A percentile compares a stretch with the other conserved stretches of the same genome.
Conservation (phyloP, 2,329 filamentous ascomycete species). For the Calonectria leucothoes region DNA sequence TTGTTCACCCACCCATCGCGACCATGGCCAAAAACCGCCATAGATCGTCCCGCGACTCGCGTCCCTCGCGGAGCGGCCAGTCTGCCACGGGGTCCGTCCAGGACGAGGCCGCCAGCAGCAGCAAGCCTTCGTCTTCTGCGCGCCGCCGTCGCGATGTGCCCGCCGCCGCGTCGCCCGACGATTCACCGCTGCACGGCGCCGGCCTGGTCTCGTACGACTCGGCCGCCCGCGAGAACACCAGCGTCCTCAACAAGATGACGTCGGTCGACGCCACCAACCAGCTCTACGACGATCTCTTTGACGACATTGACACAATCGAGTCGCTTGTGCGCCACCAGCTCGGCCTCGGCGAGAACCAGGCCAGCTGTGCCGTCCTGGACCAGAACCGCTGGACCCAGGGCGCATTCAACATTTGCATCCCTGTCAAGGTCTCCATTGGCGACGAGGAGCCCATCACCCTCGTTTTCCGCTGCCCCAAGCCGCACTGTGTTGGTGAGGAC, state of each 20-base stretch:
- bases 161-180: not conserved
- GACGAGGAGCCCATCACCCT: not conserved
- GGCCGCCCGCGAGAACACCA: not conserved
- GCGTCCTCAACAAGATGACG: not conserved
- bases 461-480: not conserved
- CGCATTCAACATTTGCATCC: not conserved
- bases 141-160: conserved; percentile 1
- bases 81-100: not conserved
- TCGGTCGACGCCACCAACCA: not conserved
- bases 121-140: not conserved
- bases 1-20: too few relatives aligned
- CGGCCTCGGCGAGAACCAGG: not conserved
- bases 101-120: not conserved
- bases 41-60: not conserved
- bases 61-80: not conserved
- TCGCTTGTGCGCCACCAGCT: not conserved
- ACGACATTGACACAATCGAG: not conserved
- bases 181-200: not conserved
- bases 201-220: not conserved
- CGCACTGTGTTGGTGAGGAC: not conserved
- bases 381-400: not conserved
- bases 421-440: not conserved
- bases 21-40: not conserved
- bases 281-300: not conserved
- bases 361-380: conserved; percentile 1